Base-by-base conservation (phyloP, 768 basidiomycete species). In the Auricularia sp. region DNA sequence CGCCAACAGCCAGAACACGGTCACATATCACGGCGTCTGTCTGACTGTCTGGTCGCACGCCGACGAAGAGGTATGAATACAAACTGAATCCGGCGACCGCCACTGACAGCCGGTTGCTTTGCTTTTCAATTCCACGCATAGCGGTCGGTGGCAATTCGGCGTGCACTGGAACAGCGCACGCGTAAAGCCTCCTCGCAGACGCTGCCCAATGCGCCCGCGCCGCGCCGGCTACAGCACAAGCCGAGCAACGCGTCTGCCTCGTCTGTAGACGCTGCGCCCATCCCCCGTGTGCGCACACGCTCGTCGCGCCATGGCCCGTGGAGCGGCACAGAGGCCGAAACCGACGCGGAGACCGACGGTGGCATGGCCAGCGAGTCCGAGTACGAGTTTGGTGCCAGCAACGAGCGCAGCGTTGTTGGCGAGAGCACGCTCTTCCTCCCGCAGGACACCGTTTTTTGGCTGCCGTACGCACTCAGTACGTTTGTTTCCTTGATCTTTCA, bases 41-140 rank as follows among this genome's bases (percentile, higher is more conserved):
- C 80, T 98, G 66, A 94, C 93, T 1, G 92, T 97, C 1, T 98
- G 94, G 94, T 93, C 91, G 3, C 94, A 95, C 71, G 94, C 94
- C 21, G 95, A 98, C 72, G 87, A 87, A 0, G 89, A 94, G 56
- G 56, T 59, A 42, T 42, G 39, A 42, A 42, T 42, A 42, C 39
- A 42, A 14, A 8, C 39, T 1, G 39, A 29, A 33, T 29, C 34
- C 4, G 56, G 10, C 11, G 16, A 14, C 33, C 14, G 29, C 56
- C 24, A 7, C 56, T 59, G 24, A 54, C 54, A 10, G 29, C 29
- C 56, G 14, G 29, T 29, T 29, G 29, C 29, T 29, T 29, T 29
- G 29, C 29, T 29, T 29, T 29, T 29, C 29, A 29, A 29, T 29
- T 29, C 29, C 29, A 29, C 29, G 29, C 10, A 4, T 29, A 59